Conservation (phyloP, 768 basidiomycete genomes). For the Rubroboletus pulcherrimus region DNA sequence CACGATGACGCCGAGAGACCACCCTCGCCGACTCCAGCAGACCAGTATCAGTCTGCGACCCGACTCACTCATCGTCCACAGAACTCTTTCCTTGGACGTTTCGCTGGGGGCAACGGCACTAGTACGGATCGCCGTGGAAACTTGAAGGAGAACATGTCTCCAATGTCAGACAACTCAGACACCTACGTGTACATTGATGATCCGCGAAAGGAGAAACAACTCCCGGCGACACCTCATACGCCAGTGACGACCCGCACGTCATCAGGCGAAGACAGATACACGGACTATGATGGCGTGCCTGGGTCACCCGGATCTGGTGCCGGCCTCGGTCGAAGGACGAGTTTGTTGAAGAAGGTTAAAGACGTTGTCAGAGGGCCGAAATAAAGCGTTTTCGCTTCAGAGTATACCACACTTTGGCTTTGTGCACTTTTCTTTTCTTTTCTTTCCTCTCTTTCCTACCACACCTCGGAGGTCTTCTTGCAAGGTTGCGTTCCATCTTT, state of each 20-base stretch:
- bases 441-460: constrained; percentile 3
- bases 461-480: constrained; percentile 7
- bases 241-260: constrained; percentile 21
- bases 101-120: constrained; percentile 39
- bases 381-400: constrained; percentile 19
- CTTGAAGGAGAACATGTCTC: constrained; percentile 32
- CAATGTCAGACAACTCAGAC: constrained; percentile 38
- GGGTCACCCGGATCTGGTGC: constrained; percentile 36
- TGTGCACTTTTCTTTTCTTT: constrained; percentile 1
- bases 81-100: constrained; percentile 76
- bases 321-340: constrained; percentile 67
- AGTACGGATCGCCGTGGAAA: constrained; percentile 33
- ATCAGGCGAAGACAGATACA: constrained; percentile 31
- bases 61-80: constrained; percentile 71
- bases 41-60: constrained; percentile 20
- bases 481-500: constrained; percentile 1
- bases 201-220: constrained; percentile 50
- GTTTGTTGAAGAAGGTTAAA: constrained; percentile 77
- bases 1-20: constrained; percentile 40
- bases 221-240: constrained; percentile 41
- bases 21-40: constrained; percentile 42
- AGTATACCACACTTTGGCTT: constrained; percentile 6
- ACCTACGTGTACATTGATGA: constrained; percentile 65
- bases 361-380: constrained; percentile 61
- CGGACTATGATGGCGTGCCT: constrained; percentile 49